Conservation (phyloP, 768 basidiomycete species). For the Ephemerocybe angulata region DNA sequence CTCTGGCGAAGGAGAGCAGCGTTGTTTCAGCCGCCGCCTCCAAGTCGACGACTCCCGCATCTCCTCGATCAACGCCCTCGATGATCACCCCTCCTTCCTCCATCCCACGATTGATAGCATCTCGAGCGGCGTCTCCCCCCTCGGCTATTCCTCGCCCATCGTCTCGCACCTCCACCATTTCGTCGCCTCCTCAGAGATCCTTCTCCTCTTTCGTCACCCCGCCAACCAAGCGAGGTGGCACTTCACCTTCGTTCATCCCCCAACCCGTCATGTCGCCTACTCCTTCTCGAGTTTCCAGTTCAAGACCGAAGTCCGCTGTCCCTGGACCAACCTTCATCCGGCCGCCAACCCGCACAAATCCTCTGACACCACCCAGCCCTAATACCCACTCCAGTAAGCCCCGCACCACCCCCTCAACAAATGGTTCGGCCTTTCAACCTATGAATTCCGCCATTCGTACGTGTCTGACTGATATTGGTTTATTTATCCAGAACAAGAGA, state of each 20-base stretch:
- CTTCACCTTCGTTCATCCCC: constrained; percentile 56
- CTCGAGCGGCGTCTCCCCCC: constrained; percentile 29
- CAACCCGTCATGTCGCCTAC: constrained; percentile 50
- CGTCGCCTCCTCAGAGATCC: constrained; percentile 31
- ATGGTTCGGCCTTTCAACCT: constrained; percentile 64
- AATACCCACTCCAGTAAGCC: constrained; percentile 22
- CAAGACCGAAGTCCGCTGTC: constrained; percentile 28
- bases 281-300: constrained; percentile 29
- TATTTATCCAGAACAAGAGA: constrained; percentile 30
- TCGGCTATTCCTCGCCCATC: constrained; percentile 50
- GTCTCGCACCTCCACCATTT: constrained; percentile 18
- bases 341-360: constrained; percentile 36
- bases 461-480: constrained; percentile 51
- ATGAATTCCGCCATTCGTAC: constrained; percentile 50
- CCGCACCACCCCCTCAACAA: constrained; percentile 26
- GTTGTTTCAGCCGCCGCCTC: constrained; percentile 13
- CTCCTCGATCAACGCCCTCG: constrained; percentile 15
- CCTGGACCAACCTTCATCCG: constrained; percentile 42
- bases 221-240: constrained; percentile 48
- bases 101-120: constrained; percentile 24
- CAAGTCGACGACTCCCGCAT: constrained; percentile 9
- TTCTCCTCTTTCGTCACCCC: constrained; percentile 36
- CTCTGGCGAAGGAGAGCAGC: constrained; percentile 16
- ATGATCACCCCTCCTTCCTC: constrained; percentile 30
- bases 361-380: constrained; percentile 23